Evolutionary conservation across 148 eudicot genomes (phyloP).

Genomic region (Amaranthus hypochondriacus): DNA sequence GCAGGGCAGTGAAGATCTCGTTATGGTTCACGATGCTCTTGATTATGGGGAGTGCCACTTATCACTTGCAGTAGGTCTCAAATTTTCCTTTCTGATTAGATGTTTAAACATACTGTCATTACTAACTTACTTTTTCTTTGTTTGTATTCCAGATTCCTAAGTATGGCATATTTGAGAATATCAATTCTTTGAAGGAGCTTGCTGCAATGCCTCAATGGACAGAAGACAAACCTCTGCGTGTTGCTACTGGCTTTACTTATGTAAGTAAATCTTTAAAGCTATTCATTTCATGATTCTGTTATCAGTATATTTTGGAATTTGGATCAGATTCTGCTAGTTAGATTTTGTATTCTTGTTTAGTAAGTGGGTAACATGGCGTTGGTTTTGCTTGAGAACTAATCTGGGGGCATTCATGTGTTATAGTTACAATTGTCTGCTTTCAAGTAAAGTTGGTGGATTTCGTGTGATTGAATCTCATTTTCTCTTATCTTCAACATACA

Average conservation of each 20-base stretch:
- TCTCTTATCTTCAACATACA: slow-evolving; percentile 24
- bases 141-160: slow-evolving; percentile 67
- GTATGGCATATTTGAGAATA: slow-evolving; percentile 91
- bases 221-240: slow-evolving; percentile 79
- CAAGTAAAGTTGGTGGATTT: not conserved
- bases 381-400: not conserved
- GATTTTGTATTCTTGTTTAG: not conserved
- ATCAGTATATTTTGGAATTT: no score
- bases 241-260: slow-evolving; percentile 92
- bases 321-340: not conserved
- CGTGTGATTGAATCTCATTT: not conserved
- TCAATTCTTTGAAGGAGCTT: slow-evolving; percentile 81
- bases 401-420: not conserved
- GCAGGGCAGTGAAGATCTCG: slow-evolving; percentile 87
- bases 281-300: slow-evolving; percentile 1
- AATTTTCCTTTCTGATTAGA: not conserved
- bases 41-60: slow-evolving; percentile 82
- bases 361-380: not conserved
- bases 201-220: slow-evolving; percentile 98
- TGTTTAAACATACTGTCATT: not conserved
- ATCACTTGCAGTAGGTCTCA: slow-evolving; percentile 76
- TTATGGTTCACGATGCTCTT: slow-evolving; percentile 80
- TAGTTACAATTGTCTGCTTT: slow-evolving; percentile 1
- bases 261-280: slow-evolving; percentile 31
- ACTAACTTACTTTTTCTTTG: slow-evolving; percentile 1